A percentile compares a stretch with the other conserved stretches of the same genome.
These are phyloP conservation scores for Penicillium angulare DNA, from an alignment of 495 filamentous ascomycete species.

Conservation along the genomic window DNA sequence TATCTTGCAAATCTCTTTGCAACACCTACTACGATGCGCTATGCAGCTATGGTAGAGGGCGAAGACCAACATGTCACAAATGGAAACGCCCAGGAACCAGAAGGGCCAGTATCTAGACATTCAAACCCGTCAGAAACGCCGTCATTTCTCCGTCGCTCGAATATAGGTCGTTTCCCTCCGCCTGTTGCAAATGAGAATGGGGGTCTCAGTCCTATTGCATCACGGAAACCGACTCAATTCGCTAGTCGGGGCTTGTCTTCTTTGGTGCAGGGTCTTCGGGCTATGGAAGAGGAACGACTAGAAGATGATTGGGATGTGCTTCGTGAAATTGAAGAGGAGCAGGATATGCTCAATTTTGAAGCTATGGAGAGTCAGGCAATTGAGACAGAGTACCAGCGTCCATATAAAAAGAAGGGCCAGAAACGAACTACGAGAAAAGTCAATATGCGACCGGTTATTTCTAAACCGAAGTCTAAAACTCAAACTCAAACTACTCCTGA, in stretches of 20 bases:
- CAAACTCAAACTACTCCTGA: slow-evolving; percentile 18
- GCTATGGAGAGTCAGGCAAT: slow-evolving; percentile 62
- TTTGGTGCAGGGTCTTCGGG: slow-evolving; percentile 72
- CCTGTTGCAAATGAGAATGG: slow-evolving; percentile 7
- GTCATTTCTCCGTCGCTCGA: slow-evolving; percentile 66
- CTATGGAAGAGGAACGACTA: slow-evolving; percentile 72
- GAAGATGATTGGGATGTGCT: slow-evolving; percentile 83
- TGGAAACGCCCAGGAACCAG: slow-evolving; percentile 17
- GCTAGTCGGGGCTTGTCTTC: slow-evolving; percentile 72
- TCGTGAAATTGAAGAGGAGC: slow-evolving; percentile 70
- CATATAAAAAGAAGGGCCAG: slow-evolving; percentile 90
- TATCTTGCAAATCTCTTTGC: slow-evolving; percentile 60
- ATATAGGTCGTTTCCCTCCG: slow-evolving; percentile 28
- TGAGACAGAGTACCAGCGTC: slow-evolving; percentile 50
- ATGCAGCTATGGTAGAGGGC: slow-evolving; percentile 43
- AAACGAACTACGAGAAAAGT: slow-evolving; percentile 80
- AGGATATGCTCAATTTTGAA: slow-evolving; percentile 37
- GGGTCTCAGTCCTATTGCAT: slow-evolving; percentile 47
- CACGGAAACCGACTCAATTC: slow-evolving; percentile 60
- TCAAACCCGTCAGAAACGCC: slow-evolving; percentile 55
- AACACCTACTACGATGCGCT: slow-evolving; percentile 57
- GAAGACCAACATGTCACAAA: slow-evolving; percentile 21
- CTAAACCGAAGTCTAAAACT: slow-evolving; percentile 27
- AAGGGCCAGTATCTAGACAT: slow-evolving; percentile 9
- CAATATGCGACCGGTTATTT: slow-evolving; percentile 63